A percentile compares a stretch with the other conserved stretches of the same genome.
Evolutionary conservation across 2,329 filamentous ascomycete genomes (phyloP).

Genomic region (Diaporthe humulicola): DNA sequence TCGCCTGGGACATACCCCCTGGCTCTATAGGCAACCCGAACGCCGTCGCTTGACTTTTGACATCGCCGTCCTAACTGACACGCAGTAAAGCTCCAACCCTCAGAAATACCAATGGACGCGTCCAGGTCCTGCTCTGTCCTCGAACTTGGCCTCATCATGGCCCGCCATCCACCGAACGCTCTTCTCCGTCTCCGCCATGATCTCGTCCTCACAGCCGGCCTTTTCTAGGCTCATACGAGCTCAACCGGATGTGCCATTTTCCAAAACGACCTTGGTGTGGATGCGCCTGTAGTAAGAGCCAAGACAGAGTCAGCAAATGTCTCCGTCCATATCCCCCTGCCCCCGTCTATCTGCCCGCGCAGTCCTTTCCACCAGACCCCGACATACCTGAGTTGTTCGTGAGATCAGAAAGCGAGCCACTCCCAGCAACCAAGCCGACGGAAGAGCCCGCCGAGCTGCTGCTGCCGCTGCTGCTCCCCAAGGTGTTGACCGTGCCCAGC

Average conservation of each 20-base stretch:
- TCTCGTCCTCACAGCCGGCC: background rate
- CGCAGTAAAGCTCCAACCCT: background rate
- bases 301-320: background rate
- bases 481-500: background rate
- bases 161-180: background rate
- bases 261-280: constrained; percentile 35
- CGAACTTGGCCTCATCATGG: background rate
- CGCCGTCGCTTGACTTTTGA: constrained; percentile 15
- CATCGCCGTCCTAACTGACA: too few species aligned
- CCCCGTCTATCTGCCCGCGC: background rate
- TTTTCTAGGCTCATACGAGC: background rate
- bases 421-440: background rate
- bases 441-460: constrained; percentile 19
- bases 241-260: constrained; percentile 31
- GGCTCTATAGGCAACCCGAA: background rate
- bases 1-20: background rate
- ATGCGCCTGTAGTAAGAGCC: constrained; percentile 2
- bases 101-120: too few species aligned
- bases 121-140: background rate
- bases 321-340: background rate
- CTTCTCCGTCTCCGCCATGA: too few species aligned
- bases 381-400: constrained; percentile 28
- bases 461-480: constrained; percentile 1
- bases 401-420: constrained; percentile 12
- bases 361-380: background rate